These are phyloP conservation scores for Panicum virgatum DNA, from an alignment of 202 grass and related monocot genomes.

Conservation along the genomic window DNA sequence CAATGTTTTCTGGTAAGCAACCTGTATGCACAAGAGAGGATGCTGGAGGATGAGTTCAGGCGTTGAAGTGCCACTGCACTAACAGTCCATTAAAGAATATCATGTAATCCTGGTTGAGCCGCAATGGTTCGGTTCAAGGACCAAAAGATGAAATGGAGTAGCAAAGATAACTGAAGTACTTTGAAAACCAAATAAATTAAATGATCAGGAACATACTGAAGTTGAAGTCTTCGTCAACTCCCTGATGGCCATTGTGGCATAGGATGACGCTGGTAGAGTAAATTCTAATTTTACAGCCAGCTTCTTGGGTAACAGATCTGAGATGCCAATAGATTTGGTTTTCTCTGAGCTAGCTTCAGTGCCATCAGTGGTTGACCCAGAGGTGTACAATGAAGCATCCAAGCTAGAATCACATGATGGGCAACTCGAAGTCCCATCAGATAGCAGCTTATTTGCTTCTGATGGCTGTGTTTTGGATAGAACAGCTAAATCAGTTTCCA, in stretches of 20 bases:
- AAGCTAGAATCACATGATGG: constrained; percentile 7
- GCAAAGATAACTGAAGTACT: constrained; percentile 2
- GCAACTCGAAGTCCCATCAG: constrained; percentile 21
- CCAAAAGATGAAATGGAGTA: constrained; percentile 20
- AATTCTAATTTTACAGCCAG: constrained; percentile 82
- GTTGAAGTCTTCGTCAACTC: constrained; percentile 92
- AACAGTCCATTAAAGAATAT: neutral
- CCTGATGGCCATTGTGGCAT: constrained; percentile 96
- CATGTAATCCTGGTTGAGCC: neutral
- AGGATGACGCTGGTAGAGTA: constrained; percentile 87
- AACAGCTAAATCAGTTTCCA: constrained; percentile 74
- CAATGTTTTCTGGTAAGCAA: constrained; percentile 73
- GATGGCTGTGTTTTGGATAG: constrained; percentile 39
- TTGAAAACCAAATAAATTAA: constrained; percentile 15
- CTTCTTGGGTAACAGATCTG: constrained; percentile 51
- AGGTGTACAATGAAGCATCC: constrained; percentile 27
- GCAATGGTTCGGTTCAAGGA: neutral
- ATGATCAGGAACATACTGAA: constrained; percentile 50
- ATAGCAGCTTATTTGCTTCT: constrained; percentile 39
- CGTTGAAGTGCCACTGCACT: neutral
- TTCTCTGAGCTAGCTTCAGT: constrained; percentile 18
- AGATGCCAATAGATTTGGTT: constrained; percentile 36
- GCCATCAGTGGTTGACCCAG: constrained; percentile 31
- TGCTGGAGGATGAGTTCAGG: neutral
- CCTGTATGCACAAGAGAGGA: constrained; percentile 40